Conservation (phyloP, 257 asterid species). For the Solanum pimpinellifolium region DNA sequence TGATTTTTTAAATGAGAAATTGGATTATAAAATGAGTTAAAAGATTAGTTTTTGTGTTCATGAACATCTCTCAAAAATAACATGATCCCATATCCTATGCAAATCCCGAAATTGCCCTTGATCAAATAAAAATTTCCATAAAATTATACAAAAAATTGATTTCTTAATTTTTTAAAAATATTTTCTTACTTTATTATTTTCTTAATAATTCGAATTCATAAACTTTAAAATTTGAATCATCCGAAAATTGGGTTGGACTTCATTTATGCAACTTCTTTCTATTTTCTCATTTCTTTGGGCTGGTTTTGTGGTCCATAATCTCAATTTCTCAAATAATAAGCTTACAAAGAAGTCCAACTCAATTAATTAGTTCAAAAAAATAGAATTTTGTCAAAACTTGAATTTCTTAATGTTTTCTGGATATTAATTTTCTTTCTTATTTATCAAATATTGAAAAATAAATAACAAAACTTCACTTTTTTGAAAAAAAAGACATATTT, state of each 20-base stretch:
- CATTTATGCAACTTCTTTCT: background rate
- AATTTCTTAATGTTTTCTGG: background rate
- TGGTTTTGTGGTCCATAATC: background rate
- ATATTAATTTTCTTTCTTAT: background rate
- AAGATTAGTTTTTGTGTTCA: background rate
- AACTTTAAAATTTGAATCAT: no score
- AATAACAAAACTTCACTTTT: no score
- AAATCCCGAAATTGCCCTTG: background rate
- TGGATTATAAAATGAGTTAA: background rate
- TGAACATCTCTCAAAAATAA: background rate
- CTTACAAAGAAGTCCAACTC: background rate
- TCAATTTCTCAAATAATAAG: background rate
- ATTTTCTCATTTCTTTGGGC: background rate
- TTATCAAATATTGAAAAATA: no score
- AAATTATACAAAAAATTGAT: no score
- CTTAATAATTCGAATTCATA: background rate
- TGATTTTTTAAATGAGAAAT: background rate
- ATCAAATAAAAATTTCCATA: no score
- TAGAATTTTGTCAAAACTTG: background rate
- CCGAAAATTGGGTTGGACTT: fast-evolving
- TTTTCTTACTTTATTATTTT: no score
- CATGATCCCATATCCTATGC: background rate
- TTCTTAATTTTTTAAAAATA: no score
- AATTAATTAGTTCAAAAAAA: background rate
- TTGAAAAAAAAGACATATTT: no score